These are phyloP conservation scores for Galerina marginata DNA, from an alignment of 768 basidiomycete species.

Conservation along the genomic window DNA sequence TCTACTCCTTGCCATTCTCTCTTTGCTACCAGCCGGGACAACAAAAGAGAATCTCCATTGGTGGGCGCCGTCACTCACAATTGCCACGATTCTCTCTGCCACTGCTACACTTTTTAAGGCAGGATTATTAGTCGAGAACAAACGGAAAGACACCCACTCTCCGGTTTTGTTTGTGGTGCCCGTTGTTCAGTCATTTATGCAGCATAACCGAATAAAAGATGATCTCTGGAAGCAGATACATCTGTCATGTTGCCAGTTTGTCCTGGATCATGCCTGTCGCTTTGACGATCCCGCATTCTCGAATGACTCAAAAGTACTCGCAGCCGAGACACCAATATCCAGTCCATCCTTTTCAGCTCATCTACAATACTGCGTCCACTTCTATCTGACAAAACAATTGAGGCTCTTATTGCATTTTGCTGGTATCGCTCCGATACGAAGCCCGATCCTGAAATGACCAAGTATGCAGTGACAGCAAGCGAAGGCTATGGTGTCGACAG, in stretches of 20 bases:
- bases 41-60: neutral
- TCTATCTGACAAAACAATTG: neutral
- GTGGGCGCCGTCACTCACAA: neutral
- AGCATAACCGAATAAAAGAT: neutral
- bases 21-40: constrained; percentile 23
- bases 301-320: constrained; percentile 3
- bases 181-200: constrained; percentile 16
- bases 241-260: constrained; percentile 13
- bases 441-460: neutral
- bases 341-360: constrained; percentile 6
- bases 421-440: neutral
- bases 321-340: no score
- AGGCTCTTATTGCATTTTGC: neutral
- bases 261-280: constrained; percentile 12
- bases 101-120: neutral
- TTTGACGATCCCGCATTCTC: constrained; percentile 9
- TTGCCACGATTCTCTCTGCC: neutral
- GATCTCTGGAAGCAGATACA: neutral
- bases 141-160: neutral
- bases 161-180: constrained; percentile 13
- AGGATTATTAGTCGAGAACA: neutral
- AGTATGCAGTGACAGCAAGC: no score
- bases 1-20: constrained; percentile 25
- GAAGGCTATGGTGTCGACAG: no score
- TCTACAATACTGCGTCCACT: neutral